Evolutionary conservation across 495 filamentous ascomycete species (phyloP).

Genomic region (Hypoxylon trugodes): DNA sequence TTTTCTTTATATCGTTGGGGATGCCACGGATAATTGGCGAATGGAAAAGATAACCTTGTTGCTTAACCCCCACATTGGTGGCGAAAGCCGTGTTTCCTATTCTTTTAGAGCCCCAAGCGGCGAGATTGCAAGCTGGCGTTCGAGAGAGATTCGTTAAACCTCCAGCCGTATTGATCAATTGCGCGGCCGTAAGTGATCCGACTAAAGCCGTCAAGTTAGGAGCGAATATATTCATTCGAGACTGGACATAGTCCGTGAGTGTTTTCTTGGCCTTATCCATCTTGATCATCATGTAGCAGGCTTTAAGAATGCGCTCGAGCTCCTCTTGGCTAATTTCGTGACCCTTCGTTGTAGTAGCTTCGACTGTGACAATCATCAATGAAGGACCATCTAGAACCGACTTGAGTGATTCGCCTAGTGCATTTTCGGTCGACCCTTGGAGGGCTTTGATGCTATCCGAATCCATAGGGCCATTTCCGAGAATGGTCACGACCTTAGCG

Average conservation of each 20-base stretch:
- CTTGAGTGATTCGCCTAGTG: slow-evolving; percentile 76
- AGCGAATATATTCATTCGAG: slow-evolving; percentile 94
- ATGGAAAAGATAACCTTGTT: slow-evolving; percentile 94
- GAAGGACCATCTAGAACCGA: slow-evolving; percentile 85
- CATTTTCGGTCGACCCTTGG: slow-evolving; percentile 75
- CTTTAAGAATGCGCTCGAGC: slow-evolving; percentile 75
- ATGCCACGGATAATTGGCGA: slow-evolving; percentile 86
- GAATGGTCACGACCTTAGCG: slow-evolving; percentile 91
- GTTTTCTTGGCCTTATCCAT: slow-evolving; percentile 88
- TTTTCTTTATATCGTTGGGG: slow-evolving; percentile 84
- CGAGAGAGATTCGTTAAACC: slow-evolving; percentile 89
- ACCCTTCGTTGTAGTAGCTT: slow-evolving; percentile 88
- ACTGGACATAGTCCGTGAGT: slow-evolving; percentile 95
- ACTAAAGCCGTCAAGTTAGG: slow-evolving; percentile 94
- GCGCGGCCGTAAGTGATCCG: slow-evolving; percentile 93
- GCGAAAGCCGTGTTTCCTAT: slow-evolving; percentile 85
- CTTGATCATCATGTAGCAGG: slow-evolving; percentile 85
- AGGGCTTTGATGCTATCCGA: slow-evolving; percentile 80
- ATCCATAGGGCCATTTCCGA: slow-evolving; percentile 92
- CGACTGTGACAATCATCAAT: slow-evolving; percentile 94
- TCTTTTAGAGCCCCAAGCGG: slow-evolving; percentile 88
- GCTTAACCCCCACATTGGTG: slow-evolving; percentile 89
- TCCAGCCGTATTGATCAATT: slow-evolving; percentile 92
- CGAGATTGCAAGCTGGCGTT: slow-evolving; percentile 90
- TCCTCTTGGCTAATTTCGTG: slow-evolving; percentile 77